Percentiles rank a stretch among this genome's conserved stretches.
phyloP scores from a whole-genome alignment of 1,284 basidiomycete genomes.

The Irpex lacteus region DNA sequence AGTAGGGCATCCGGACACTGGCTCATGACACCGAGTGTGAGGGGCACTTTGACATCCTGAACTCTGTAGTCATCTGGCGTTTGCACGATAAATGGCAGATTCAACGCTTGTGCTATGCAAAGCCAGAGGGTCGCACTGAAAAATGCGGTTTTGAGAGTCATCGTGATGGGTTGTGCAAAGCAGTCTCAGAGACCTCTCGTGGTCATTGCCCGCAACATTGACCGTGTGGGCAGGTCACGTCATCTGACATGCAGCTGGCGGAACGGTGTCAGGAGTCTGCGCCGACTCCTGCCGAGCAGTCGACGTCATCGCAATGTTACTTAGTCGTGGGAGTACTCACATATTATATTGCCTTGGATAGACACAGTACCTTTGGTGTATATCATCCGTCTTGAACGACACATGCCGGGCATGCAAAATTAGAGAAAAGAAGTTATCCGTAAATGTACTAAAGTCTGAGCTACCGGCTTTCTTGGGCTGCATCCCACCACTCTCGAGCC shows the following conservation, averaged over 20 bases:
- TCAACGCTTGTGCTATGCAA: background rate
- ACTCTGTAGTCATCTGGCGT: constrained; percentile 18
- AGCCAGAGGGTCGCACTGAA: background rate
- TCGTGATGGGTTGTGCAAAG: background rate
- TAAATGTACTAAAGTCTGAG: background rate
- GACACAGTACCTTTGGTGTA: background rate
- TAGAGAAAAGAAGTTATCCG: background rate
- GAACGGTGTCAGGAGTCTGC: background rate
- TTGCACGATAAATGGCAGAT: constrained; percentile 26
- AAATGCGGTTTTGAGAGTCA: background rate
- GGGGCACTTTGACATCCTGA: constrained; percentile 46
- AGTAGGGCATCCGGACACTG: constrained; percentile 74
- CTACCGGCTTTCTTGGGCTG: constrained; percentile 28
- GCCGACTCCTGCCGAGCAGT: background rate
- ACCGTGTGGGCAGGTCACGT: background rate
- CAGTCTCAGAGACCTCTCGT: no score
- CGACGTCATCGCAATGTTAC: background rate
- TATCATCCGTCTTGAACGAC: background rate
- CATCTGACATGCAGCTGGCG: background rate
- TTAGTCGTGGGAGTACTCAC: no score
- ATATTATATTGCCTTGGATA: background rate
- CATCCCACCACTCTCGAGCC: constrained; percentile 71
- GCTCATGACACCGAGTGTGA: constrained; percentile 73
- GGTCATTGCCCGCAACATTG: no score
- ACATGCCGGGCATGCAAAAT: background rate